These are phyloP conservation scores for Naganishia friedmannii DNA, from an alignment of 768 basidiomycete genomes.

Conservation along the genomic window DNA sequence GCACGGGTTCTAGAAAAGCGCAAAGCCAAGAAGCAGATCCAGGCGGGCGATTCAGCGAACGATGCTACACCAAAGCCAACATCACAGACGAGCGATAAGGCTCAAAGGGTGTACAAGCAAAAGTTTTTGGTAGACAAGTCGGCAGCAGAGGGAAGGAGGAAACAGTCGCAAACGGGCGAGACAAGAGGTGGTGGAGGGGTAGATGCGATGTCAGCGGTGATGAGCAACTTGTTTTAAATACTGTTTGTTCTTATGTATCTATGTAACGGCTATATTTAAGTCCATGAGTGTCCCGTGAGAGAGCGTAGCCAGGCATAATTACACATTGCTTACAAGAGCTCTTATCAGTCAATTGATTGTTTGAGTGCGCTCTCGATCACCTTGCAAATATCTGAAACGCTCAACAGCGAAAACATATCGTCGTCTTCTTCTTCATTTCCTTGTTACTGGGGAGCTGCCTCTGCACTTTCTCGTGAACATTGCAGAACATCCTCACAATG, in stretches of 20 bases:
- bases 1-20: constrained; percentile 63
- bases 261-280: not conserved
- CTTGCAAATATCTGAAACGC: not conserved
- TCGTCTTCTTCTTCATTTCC: too few species aligned
- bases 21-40: constrained; percentile 42
- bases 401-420: not conserved
- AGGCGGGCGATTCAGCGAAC: constrained; percentile 19
- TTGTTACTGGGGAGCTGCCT: too few species aligned
- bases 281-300: too few species aligned
- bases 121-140: constrained; percentile 17
- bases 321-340: too few species aligned
- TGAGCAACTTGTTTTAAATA: constrained; percentile 8
- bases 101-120: constrained; percentile 20
- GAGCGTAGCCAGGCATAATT: too few species aligned
- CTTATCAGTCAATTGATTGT: not conserved
- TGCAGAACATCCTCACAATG: not conserved
- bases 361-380: not conserved
- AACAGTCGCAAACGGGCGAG: constrained; percentile 3
- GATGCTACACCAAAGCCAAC: not conserved
- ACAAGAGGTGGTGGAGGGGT: not conserved
- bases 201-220: constrained; percentile 12
- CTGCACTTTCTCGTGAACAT: not conserved
- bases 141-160: constrained; percentile 1
- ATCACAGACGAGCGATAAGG: constrained; percentile 14
- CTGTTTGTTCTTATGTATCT: too few species aligned